A percentile compares a stretch with the other conserved stretches of the same genome.
phyloP scores from a whole-genome alignment of 2,329 filamentous ascomycete species.

The Geoglossum cookeanum region DNA sequence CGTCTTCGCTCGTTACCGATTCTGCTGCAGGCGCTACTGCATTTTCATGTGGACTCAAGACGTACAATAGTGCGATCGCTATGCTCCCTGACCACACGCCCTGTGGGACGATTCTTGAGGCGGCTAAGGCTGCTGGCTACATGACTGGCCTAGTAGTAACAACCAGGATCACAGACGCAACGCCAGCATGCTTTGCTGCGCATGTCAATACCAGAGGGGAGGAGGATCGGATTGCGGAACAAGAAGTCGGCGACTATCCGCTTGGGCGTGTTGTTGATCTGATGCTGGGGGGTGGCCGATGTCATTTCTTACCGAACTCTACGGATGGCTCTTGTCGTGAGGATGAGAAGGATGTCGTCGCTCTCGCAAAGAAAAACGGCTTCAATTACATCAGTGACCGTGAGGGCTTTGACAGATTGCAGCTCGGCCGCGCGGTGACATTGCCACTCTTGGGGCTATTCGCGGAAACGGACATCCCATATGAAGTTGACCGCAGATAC shows the following conservation, averaged over 20 bases:
- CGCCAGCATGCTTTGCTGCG: slow-evolving; percentile 82
- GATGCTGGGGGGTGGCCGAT: slow-evolving; percentile 81
- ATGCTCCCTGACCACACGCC: slow-evolving; percentile 69
- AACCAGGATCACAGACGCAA: slow-evolving; percentile 87
- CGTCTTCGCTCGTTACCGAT: slow-evolving; percentile 75
- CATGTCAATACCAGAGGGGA: slow-evolving; percentile 65
- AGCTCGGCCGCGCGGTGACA: slow-evolving; percentile 44
- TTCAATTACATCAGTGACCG: slow-evolving; percentile 63
- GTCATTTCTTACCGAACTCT: slow-evolving; percentile 76
- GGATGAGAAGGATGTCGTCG: slow-evolving; percentile 59
- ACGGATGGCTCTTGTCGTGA: slow-evolving; percentile 62
- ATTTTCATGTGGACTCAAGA: slow-evolving; percentile 83
- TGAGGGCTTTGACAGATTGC: slow-evolving; percentile 54
- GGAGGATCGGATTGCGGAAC: slow-evolving; percentile 79
- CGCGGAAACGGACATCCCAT: slow-evolving; percentile 67
- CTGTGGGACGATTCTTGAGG: slow-evolving; percentile 85
- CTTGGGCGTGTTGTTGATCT: slow-evolving; percentile 77
- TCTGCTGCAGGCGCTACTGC: slow-evolving; percentile 94
- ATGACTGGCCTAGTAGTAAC: slow-evolving; percentile 88
- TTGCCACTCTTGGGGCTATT: slow-evolving; percentile 77
- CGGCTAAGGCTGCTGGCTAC: slow-evolving; percentile 80
- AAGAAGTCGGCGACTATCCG: slow-evolving; percentile 76
- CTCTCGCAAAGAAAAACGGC: slow-evolving; percentile 54
- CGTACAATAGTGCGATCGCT: slow-evolving; percentile 91
- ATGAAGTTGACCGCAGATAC: slow-evolving; percentile 73